Evolutionary conservation across 139 green algal genomes (phyloP).

Genomic region (Chlamydomonas schloesseri): DNA sequence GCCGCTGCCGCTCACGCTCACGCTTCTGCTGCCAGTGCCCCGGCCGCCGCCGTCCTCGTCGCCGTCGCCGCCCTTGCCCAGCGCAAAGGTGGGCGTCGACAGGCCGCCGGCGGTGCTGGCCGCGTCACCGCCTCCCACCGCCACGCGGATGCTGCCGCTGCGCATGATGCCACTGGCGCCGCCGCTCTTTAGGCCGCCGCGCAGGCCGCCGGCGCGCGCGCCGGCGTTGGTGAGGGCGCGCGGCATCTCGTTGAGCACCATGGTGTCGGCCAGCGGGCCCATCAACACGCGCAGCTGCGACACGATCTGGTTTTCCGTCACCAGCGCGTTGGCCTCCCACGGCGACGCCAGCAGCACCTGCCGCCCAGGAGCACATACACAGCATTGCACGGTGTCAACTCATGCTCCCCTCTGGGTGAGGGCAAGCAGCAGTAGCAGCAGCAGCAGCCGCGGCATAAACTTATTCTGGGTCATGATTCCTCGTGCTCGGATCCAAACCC

Average conservation of each 20-base stretch:
- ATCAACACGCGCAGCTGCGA: constrained; percentile 18
- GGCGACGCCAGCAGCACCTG: constrained; percentile 31
- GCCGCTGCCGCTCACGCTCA: background rate
- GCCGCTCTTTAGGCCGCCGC: constrained; percentile 12
- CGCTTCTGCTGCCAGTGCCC: background rate
- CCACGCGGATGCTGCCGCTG: background rate
- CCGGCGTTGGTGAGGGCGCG: background rate
- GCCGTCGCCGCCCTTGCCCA: no score
- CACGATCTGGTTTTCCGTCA: constrained; percentile 27
- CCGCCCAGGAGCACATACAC: no score
- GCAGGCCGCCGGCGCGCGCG: background rate
- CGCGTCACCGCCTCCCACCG: background rate
- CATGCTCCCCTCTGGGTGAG: no score
- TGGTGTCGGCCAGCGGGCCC: background rate
- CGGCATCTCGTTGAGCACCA: constrained; percentile 42
- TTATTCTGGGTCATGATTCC: no score
- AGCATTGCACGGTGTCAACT: no score
- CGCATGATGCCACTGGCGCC: background rate
- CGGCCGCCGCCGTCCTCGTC: background rate
- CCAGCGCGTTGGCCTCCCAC: constrained; percentile 1
- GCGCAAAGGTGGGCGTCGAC: no score
- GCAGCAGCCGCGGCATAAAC: no score
- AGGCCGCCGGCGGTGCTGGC: background rate
- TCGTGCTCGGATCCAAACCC: no score
- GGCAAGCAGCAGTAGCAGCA: no score